Conservation (phyloP, 768 basidiomycete species). For the Pleurotus tuoliensis region DNA sequence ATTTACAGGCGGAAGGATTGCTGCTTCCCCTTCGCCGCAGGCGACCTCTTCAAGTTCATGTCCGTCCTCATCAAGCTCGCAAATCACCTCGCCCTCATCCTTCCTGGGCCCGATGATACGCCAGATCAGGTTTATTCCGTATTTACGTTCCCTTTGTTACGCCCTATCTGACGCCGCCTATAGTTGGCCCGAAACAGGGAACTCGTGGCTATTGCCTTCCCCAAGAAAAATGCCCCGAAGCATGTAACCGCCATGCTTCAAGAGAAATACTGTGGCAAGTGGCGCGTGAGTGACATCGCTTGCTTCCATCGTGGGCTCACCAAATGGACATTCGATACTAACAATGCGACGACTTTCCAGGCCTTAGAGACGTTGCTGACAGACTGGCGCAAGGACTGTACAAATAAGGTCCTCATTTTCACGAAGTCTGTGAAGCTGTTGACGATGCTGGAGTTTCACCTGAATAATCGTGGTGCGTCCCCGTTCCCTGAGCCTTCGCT, state of each 20-base stretch:
- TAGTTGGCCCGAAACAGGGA: constrained; percentile 52
- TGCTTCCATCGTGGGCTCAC: neutral
- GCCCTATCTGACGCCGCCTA: neutral
- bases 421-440: constrained; percentile 90
- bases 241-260: constrained; percentile 61
- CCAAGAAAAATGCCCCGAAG: constrained; percentile 49
- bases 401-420: constrained; percentile 91
- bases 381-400: constrained; percentile 58
- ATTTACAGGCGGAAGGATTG: constrained; percentile 36
- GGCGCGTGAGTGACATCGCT: constrained; percentile 49
- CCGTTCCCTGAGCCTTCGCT: neutral
- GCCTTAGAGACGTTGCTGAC: constrained; percentile 63
- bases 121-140: constrained; percentile 53
- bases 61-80: constrained; percentile 82
- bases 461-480: constrained; percentile 48
- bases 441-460: constrained; percentile 78
- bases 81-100: constrained; percentile 83
- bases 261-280: constrained; percentile 77
- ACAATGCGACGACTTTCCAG: constrained; percentile 27
- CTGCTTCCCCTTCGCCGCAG: constrained; percentile 46
- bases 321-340: neutral
- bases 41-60: constrained; percentile 74
- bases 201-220: constrained; percentile 60
- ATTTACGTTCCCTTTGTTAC: neutral
- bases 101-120: constrained; percentile 70